Evolutionary conservation across 495 filamentous ascomycete species (phyloP).

Genomic region (Chlorociboria aeruginascens): DNA sequence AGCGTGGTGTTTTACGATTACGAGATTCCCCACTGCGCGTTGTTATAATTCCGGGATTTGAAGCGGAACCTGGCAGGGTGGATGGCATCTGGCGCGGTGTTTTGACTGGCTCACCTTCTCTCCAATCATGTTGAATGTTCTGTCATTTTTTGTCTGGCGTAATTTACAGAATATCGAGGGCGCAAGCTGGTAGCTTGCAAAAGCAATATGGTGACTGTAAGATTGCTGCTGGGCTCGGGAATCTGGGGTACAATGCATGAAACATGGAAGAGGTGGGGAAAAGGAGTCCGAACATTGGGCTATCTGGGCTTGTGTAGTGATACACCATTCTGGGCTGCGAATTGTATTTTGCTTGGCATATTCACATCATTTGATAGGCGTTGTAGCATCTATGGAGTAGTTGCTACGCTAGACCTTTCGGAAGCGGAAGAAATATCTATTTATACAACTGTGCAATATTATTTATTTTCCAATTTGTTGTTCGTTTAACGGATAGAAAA

Average conservation of each 20-base stretch:
- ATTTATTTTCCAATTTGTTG: too few species aligned
- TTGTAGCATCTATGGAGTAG: constrained; percentile 15
- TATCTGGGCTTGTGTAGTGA: constrained; percentile 5
- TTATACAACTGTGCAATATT: neutral
- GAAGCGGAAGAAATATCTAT: constrained; percentile 9
- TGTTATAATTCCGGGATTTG: constrained; percentile 19
- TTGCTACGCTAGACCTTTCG: constrained; percentile 10
- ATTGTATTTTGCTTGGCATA: constrained; percentile 18
- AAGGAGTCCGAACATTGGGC: constrained; percentile 14
- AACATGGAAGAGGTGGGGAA: constrained; percentile 17
- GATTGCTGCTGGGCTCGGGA: constrained; percentile 13
- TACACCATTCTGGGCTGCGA: constrained; percentile 10
- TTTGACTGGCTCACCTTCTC: neutral
- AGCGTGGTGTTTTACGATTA: constrained; percentile 21
- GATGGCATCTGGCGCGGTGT: constrained; percentile 17
- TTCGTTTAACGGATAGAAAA: too few species aligned
- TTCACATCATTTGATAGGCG: constrained; percentile 2
- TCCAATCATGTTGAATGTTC: constrained; percentile 14
- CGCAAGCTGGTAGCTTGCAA: constrained; percentile 22
- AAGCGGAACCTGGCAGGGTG: constrained; percentile 13
- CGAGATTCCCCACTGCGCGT: constrained; percentile 22
- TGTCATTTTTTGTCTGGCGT: constrained; percentile 19
- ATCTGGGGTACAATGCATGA: constrained; percentile 13
- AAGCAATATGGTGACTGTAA: constrained; percentile 10
- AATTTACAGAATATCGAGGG: constrained; percentile 14